These are phyloP conservation scores for Linanthus parryae DNA, from an alignment of 148 eudicot genomes.

Conservation along the genomic window DNA sequence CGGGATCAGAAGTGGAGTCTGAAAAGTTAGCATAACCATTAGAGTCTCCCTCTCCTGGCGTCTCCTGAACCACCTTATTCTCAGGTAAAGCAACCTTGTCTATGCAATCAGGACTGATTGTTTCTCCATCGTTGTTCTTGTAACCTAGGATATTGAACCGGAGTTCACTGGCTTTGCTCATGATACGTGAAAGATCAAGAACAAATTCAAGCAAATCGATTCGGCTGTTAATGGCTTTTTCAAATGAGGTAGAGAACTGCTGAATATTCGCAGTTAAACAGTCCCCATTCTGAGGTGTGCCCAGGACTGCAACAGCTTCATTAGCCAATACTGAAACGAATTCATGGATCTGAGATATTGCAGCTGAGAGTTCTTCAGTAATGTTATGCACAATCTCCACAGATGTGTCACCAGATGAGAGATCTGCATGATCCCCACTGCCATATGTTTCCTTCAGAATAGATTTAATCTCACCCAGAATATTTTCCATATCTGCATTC, in stretches of 20 bases:
- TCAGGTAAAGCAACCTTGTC: conserved; percentile 93
- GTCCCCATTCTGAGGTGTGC: conserved; percentile 32
- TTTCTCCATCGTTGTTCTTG: conserved; percentile 53
- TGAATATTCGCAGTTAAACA: conserved; percentile 39
- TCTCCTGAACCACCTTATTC: conserved; percentile 41
- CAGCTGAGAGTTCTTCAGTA: conserved; percentile 36
- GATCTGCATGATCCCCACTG: conserved; percentile 22
- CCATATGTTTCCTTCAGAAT: conserved; percentile 6
- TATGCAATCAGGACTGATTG: conserved; percentile 69
- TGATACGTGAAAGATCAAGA: conserved; percentile 58
- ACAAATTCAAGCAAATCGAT: conserved; percentile 48
- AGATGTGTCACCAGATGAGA: conserved; percentile 17
- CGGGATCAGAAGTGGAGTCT: conserved; percentile 93
- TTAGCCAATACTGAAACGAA: conserved; percentile 56
- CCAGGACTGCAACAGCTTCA: conserved; percentile 43
- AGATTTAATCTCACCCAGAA: conserved; percentile 36
- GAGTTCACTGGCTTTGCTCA: conserved; percentile 54
- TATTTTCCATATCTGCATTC: conserved; percentile 47
- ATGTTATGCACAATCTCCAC: conserved; percentile 37
- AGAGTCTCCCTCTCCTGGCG: conserved; percentile 39
- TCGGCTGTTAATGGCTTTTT: conserved; percentile 37
- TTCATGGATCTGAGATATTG: conserved; percentile 55
- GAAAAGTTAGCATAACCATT: conserved; percentile 47
- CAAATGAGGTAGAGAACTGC: conserved; percentile 45
- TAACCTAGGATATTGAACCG: conserved; percentile 49